Evolutionary conservation across 2,329 filamentous ascomycete genomes (phyloP).

Genomic region (Claviceps purpurea): DNA sequence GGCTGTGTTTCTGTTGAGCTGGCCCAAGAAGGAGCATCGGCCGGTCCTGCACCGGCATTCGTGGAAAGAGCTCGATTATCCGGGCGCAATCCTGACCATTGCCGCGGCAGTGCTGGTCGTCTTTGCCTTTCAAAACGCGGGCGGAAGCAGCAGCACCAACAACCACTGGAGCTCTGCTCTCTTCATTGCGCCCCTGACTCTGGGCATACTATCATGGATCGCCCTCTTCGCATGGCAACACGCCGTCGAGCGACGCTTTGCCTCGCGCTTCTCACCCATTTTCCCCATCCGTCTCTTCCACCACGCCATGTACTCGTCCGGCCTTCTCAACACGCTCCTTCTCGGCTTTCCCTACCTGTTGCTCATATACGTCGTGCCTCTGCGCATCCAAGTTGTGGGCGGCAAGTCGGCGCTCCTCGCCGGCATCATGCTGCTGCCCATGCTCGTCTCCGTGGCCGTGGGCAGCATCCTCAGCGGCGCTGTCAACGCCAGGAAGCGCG

Average conservation of each 20-base stretch:
- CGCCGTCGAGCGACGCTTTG: constrained; percentile 12
- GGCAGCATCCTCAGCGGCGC: constrained; percentile 30
- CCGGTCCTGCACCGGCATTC: constrained; percentile 23
- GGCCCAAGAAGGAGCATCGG: constrained; percentile 31
- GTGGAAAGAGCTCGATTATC: constrained; percentile 38
- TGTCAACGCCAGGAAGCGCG: constrained; percentile 28
- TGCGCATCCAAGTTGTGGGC: constrained; percentile 37
- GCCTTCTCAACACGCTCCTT: constrained; percentile 31
- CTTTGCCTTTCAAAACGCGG: constrained; percentile 43
- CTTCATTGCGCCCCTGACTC: constrained; percentile 19
- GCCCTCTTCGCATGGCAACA: constrained; percentile 17
- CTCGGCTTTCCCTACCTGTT: constrained; percentile 37
- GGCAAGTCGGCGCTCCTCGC: constrained; percentile 30
- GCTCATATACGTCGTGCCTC: constrained; percentile 34
- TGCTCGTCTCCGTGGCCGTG: constrained; percentile 34
- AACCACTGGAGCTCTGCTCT: constrained; percentile 29
- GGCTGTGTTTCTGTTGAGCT: constrained; percentile 32
- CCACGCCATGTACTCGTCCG: constrained; percentile 31
- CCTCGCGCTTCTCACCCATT: constrained; percentile 21
- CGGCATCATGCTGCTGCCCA: constrained; percentile 38
- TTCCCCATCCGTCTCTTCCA: constrained; percentile 35
- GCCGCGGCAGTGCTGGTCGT: constrained; percentile 40
- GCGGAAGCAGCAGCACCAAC: constrained; percentile 1
- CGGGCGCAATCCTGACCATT: constrained; percentile 40
- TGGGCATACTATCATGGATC: constrained; percentile 16